A percentile compares a stretch with the other conserved stretches of the same genome.
Evolutionary conservation across 495 filamentous ascomycete species (phyloP).

Genomic region (Barbatosphaeria neglecta): DNA sequence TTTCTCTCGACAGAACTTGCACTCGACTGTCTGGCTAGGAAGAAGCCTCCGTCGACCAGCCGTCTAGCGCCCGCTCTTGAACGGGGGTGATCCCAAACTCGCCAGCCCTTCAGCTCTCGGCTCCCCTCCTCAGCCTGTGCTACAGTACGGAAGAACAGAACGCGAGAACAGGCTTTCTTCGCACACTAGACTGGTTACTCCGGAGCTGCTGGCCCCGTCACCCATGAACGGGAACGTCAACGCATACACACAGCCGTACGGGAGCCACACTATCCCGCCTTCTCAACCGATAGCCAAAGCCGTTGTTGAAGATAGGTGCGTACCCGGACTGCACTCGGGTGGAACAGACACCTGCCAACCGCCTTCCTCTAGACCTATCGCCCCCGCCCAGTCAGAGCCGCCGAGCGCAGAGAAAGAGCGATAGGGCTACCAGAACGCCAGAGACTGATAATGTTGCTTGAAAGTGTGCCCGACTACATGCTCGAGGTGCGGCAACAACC

Average conservation of each 20-base stretch:
- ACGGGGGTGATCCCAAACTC: too few relatives aligned
- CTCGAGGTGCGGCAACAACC: not conserved
- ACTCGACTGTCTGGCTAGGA: too few relatives aligned
- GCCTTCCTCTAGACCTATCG: not conserved
- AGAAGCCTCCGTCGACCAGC: too few relatives aligned
- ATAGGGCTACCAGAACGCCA: not conserved
- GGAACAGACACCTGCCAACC: not conserved
- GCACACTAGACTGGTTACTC: too few relatives aligned
- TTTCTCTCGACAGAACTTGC: too few relatives aligned
- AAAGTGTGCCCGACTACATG: not conserved
- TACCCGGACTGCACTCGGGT: not conserved
- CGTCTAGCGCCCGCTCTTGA: too few relatives aligned
- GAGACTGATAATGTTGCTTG: not conserved
- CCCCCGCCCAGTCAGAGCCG: not conserved
- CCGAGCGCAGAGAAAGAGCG: not conserved
- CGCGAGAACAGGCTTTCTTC: too few relatives aligned
- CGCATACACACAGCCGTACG: not conserved
- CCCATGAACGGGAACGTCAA: not conserved
- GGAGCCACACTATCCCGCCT: not conserved
- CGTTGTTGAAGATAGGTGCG: not conserved
- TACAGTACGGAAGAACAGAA: too few relatives aligned
- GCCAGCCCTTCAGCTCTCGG: not conserved
- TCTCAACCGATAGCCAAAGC: not conserved
- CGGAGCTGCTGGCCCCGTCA: not conserved
- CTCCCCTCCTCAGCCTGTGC: not conserved